Percentiles rank a stretch among this genome's conserved stretches.
phyloP scores from a whole-genome alignment of 139 green algal species.

The Zygnema circumcarinatum region DNA sequence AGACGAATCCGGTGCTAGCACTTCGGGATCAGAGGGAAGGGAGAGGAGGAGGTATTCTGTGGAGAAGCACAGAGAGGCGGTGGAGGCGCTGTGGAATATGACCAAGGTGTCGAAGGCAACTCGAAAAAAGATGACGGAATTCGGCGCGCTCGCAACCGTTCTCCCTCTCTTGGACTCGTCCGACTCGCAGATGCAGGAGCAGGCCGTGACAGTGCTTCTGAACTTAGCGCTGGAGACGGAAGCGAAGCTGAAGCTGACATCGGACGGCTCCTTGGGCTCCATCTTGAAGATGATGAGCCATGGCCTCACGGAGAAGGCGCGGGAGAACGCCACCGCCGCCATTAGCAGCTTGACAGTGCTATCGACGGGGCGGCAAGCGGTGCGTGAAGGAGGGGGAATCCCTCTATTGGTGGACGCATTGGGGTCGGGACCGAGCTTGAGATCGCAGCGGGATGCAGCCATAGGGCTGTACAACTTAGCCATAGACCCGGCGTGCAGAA shows the following conservation, averaged over 20 bases:
- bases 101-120: background rate
- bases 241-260: background rate
- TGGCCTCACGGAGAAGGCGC: background rate
- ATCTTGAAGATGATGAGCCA: background rate
- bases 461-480: slow-evolving; percentile 44
- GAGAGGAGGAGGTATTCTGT: background rate
- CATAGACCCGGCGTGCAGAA: background rate
- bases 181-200: background rate
- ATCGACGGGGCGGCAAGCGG: background rate
- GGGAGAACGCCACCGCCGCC: slow-evolving; percentile 21
- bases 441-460: slow-evolving; percentile 18
- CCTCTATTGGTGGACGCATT: slow-evolving; percentile 13
- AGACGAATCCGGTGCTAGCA: too few relatives aligned
- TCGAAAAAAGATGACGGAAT: background rate
- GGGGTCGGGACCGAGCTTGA: background rate
- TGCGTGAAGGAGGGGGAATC: slow-evolving; percentile 26
- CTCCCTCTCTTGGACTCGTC: background rate
- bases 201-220: slow-evolving; percentile 27
- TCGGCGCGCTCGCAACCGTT: background rate
- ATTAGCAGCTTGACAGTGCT: background rate
- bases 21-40: background rate
- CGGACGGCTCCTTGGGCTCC: slow-evolving; percentile 1
- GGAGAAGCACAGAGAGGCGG: background rate
- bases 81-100: background rate
- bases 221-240: slow-evolving; percentile 28